These are phyloP conservation scores for Zygoascus tannicola DNA, from an alignment of 805 yeast species.

Conservation along the genomic window DNA sequence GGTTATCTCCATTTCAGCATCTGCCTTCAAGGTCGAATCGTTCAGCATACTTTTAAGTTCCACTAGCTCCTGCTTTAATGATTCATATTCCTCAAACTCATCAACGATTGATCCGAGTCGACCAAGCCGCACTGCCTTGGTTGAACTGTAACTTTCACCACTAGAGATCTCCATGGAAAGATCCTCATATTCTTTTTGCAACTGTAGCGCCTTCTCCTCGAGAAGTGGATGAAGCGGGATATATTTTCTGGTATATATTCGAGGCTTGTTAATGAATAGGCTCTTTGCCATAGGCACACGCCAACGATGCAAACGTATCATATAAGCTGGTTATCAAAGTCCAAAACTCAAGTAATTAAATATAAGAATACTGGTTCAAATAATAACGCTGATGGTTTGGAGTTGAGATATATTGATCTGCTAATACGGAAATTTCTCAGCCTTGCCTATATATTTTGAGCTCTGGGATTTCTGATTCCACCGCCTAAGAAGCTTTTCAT, in stretches of 20 bases:
- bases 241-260: background rate
- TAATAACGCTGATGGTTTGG: too few species aligned
- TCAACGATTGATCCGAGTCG: slow-evolving; percentile 38
- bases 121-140: slow-evolving; percentile 42
- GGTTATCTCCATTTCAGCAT: slow-evolving; percentile 55
- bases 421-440: too few species aligned
- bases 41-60: slow-evolving; percentile 38
- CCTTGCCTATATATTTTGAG: too few species aligned
- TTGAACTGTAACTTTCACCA: slow-evolving; percentile 36
- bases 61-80: slow-evolving; percentile 23
- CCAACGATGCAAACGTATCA: too few species aligned
- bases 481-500: too few species aligned
- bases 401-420: too few species aligned
- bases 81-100: slow-evolving; percentile 32
- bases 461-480: too few species aligned
- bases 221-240: slow-evolving; percentile 39
- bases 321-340: too few species aligned
- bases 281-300: too few species aligned
- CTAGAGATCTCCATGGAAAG: slow-evolving; percentile 36
- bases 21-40: slow-evolving; percentile 43
- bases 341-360: too few species aligned
- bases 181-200: slow-evolving; percentile 33
- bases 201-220: slow-evolving; percentile 37
- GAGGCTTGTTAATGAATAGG: background rate
- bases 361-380: too few species aligned